These are phyloP conservation scores for Talaromyces sp. DNA, from an alignment of 2,329 filamentous ascomycete species.

Conservation along the genomic window DNA sequence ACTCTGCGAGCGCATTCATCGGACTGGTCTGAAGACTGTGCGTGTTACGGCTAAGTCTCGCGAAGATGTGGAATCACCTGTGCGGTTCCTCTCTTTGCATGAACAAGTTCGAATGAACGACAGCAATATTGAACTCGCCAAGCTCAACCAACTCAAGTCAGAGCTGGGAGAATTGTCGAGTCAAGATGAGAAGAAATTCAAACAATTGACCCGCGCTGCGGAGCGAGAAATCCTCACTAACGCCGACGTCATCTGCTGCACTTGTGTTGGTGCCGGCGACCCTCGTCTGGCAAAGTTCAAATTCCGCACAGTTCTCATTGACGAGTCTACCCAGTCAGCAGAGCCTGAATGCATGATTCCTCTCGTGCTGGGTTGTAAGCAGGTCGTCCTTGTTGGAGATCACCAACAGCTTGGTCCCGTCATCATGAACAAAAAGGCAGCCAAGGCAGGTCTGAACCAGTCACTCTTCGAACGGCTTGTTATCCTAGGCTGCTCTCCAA, in stretches of 20 bases:
- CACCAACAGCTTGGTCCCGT: constrained; percentile 97
- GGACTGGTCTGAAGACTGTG: constrained; percentile 91
- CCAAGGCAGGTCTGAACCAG: constrained; percentile 94
- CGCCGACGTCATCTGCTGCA: constrained; percentile 97
- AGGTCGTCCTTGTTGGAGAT: constrained; percentile 96
- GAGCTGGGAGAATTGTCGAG: constrained; percentile 88
- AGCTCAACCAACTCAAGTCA: constrained; percentile 86
- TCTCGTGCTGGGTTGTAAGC: constrained; percentile 92
- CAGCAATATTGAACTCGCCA: constrained; percentile 86
- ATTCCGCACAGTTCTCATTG: constrained; percentile 95
- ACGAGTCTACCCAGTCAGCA: constrained; percentile 96
- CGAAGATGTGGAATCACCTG: constrained; percentile 97
- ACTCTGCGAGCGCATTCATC: constrained; percentile 92
- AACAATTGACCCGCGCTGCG: constrained; percentile 86
- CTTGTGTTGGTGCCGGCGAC: constrained; percentile 94
- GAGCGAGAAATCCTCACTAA: constrained; percentile 93
- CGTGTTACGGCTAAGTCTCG: constrained; percentile 98
- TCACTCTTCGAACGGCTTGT: constrained; percentile 97
- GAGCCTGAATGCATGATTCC: constrained; percentile 99
- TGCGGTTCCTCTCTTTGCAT: constrained; percentile 90
- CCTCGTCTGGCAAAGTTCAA: constrained; percentile 95
- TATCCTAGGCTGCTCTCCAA: constrained; percentile 82
- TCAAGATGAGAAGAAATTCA: constrained; percentile 97
- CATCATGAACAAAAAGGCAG: constrained; percentile 99
- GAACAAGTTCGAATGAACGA: constrained; percentile 98